Percentiles rank a stretch among this genome's conserved stretches.
phyloP scores from a whole-genome alignment of 768 basidiomycete genomes.

The Suillus cothurnatus region DNA sequence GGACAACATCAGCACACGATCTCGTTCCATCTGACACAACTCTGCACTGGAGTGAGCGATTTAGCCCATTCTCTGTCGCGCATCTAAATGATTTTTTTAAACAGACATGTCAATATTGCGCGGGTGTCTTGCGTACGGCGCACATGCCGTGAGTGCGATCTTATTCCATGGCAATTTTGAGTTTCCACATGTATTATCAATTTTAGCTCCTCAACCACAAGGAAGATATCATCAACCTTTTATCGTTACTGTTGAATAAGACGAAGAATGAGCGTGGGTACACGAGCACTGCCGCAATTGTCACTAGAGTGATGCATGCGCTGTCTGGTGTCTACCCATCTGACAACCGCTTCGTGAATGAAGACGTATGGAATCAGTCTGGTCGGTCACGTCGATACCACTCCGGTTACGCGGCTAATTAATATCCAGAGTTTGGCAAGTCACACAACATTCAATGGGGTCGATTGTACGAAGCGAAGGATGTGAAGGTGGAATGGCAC shows the following conservation, averaged over 20 bases:
- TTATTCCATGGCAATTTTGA: background rate
- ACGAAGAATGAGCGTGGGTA: conserved; percentile 91
- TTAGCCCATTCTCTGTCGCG: background rate
- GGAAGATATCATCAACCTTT: conserved; percentile 59
- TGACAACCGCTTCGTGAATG: conserved; percentile 81
- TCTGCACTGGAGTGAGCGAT: conserved; percentile 83
- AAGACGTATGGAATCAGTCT: conserved; percentile 74
- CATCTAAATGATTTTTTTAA: conserved; percentile 2
- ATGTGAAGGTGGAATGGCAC: conserved; percentile 90
- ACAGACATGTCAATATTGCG: conserved; percentile 81
- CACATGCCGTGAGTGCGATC: conserved; percentile 50
- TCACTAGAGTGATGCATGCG: conserved; percentile 75
- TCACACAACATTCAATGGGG: conserved; percentile 80
- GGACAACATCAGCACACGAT: conserved; percentile 75
- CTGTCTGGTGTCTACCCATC: conserved; percentile 74
- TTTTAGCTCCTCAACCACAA: conserved; percentile 72
- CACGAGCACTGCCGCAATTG: conserved; percentile 73
- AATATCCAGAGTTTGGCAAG: conserved; percentile 55
- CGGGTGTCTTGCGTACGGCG: conserved; percentile 79
- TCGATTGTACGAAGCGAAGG: conserved; percentile 69
- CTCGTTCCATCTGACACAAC: conserved; percentile 85
- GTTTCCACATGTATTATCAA: conserved; percentile 9
- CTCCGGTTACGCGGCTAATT: conserved; percentile 15
- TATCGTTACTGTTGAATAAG: conserved; percentile 70
- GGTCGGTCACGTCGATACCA: conserved; percentile 44